Conservation (phyloP, 805 yeast species). For the Saccharomycopsis lassenensis region DNA sequence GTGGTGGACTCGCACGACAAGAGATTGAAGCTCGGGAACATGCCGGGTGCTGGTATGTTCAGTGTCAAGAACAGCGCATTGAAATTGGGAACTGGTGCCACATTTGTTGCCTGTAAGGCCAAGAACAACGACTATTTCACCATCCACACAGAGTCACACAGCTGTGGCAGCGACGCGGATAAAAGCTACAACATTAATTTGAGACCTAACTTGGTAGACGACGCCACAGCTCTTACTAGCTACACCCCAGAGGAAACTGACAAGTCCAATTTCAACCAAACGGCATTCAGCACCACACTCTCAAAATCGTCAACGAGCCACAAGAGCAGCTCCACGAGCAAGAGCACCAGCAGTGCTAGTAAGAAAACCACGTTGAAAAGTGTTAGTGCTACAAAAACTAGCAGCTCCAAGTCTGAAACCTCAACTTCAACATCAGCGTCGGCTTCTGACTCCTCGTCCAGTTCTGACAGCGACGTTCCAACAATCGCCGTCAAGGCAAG, state of each 20-base stretch:
- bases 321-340: neutral
- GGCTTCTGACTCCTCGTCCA: constrained; percentile 29
- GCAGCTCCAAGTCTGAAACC: constrained; percentile 1
- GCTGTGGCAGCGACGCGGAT: constrained; percentile 1
- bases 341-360: neutral
- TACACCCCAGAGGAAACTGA: constrained; percentile 7
- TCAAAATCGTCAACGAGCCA: too few species aligned
- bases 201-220: constrained; percentile 8
- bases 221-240: neutral
- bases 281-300: constrained; percentile 3
- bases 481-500: neutral
- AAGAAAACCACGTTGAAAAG: neutral
- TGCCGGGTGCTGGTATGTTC: constrained; percentile 6
- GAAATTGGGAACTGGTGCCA: neutral
- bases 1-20: constrained; percentile 2
- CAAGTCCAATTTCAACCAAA: constrained; percentile 2
- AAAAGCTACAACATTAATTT: neutral
- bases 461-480: constrained; percentile 25
- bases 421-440: constrained; percentile 2
- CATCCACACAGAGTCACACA: constrained; percentile 4
- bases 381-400: constrained; percentile 2
- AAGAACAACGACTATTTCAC: constrained; percentile 1
- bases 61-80: constrained; percentile 1
- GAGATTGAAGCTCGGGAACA: neutral
- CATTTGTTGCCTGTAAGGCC: constrained; percentile 7